Evolutionary conservation across 495 filamentous ascomycete genomes (phyloP), one percentile per base, ranked within the genome.

Genomic region (Trichocladium uniseriatum): DNA sequence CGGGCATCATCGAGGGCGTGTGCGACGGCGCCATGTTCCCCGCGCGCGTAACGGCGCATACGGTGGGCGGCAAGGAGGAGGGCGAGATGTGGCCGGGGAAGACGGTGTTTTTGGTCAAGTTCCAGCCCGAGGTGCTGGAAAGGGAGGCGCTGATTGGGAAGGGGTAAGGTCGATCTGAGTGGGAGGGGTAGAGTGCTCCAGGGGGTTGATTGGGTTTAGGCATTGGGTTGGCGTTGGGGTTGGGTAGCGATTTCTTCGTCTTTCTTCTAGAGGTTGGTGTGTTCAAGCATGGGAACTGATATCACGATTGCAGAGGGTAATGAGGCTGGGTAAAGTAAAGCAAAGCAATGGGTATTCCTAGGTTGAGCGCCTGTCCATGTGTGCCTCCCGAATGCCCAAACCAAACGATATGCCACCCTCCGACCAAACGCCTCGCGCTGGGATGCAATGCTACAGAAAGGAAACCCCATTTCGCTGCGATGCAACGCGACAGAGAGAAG

Each of bases 41-140:
- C 48, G 86, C 87, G 3, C 81, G 83, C 52, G 94, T 97, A 20
- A 91, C 87, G 49, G 92, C 94, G 54, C 94, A 97, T 71, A 89
- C 81, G 61, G 82, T 86, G 3, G 77, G 73, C 1, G 83, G 83
- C 48, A 80, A 82, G 55, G 82, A 84, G 56, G 75, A 76, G 44
- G 88, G 87, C 46, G 78, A 82, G 60, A 82, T 95, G 82, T 96
- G 88, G 87, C 92, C 92, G 0, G 83, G 84, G 35, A 87, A 89
- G 68, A 98, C 92, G 51, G 89, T 97, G 19, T 97, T 96, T 69
- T 69, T 98, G 62, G 79, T 98, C 43, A 83, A 89, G 62, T 98
- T 98, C 68, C 79, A 83, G 48, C 79, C 82, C 42, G 84, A 84
- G 60, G 89, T 95, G 27, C 76, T 97, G 71, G 89, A 96, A 74